Base-by-base conservation (phyloP, 2,329 filamentous ascomycete species). In the Colletotrichum sojae region DNA sequence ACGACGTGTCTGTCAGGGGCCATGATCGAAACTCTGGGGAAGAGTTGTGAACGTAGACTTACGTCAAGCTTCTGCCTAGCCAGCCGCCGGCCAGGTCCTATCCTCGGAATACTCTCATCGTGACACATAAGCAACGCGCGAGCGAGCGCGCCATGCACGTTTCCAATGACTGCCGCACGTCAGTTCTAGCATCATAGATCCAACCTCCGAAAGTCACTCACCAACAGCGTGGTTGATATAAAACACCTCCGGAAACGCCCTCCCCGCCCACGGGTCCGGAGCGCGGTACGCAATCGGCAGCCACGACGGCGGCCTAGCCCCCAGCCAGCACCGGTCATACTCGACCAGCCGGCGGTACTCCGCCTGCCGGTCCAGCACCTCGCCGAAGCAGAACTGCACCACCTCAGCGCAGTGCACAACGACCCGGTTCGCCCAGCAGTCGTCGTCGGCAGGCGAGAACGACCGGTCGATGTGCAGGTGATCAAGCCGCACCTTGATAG, bases 351-450 rank as follows among this genome's bases (percentile, higher is more conserved):
- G 78, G 6, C 75, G 78, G 80, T 87, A 89, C 20, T 77, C 72
- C 2, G 70, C 66, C 43, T 74, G 70, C 67, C 70, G 51, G 59
- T 77, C 70, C 66, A 79, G 71, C 73, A 75, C 71, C 22, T 83
- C 78, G 2, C 84, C 83, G 72, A 90, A 91, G 74, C 89, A 91
- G 73, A 86, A 90, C 69, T 90, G 88, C 16, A 91, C 78, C 1
- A 91, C 87, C 70, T 90, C 88, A n/a, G 88, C 88, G 62, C 88
- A 89, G 72, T 89, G 86, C 3, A 89, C 83, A 0, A 91, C 84
- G 16, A 89, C 86, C 16, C 88, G 83, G 75, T 91, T 90, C 2
- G 88, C 85, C 88, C 88, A 90, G 67, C 84, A 85, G 70, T 90
- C 88, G 51, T 84, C 83, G 22, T 69, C 66, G 0, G 83, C 80